Conservation (phyloP, 306 rosid genomes). For the Vigna mungo region DNA sequence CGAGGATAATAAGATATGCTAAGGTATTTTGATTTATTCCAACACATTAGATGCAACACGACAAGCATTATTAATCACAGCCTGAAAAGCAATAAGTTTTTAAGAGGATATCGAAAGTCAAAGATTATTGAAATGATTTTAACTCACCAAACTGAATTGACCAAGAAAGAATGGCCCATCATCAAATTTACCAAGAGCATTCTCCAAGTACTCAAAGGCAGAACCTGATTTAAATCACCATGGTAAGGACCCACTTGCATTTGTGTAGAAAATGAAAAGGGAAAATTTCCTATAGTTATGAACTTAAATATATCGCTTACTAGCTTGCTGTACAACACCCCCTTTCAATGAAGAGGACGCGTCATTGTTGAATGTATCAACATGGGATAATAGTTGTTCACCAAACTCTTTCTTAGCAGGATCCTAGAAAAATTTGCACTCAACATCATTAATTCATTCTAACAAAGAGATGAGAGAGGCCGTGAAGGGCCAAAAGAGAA, state of each 20-base stretch:
- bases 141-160: constrained; percentile 72
- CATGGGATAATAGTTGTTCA: constrained; percentile 63
- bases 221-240: constrained; percentile 48
- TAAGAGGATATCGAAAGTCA: background rate
- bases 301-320: constrained; percentile 46
- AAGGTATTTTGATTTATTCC: background rate
- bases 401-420: constrained; percentile 64
- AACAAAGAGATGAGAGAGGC: background rate
- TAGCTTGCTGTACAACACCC: constrained; percentile 47
- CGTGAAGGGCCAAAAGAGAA: background rate
- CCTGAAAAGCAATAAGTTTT: background rate
- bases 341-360: constrained; percentile 50
- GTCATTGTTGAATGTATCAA: constrained; percentile 51
- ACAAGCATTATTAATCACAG: background rate
- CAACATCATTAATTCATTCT: constrained; percentile 16
- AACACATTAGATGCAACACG: background rate
- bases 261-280: background rate
- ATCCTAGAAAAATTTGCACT: constrained; percentile 52
- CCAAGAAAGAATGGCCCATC: constrained; percentile 85
- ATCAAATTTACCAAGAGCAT: constrained; percentile 69
- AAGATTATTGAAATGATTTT: constrained; percentile 18
- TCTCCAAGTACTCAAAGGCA: constrained; percentile 78
- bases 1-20: background rate
- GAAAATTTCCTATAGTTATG: background rate
- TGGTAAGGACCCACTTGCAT: background rate